Conservation (phyloP, 2,329 filamentous ascomycete species). For the Ophiostoma angusticollis region DNA sequence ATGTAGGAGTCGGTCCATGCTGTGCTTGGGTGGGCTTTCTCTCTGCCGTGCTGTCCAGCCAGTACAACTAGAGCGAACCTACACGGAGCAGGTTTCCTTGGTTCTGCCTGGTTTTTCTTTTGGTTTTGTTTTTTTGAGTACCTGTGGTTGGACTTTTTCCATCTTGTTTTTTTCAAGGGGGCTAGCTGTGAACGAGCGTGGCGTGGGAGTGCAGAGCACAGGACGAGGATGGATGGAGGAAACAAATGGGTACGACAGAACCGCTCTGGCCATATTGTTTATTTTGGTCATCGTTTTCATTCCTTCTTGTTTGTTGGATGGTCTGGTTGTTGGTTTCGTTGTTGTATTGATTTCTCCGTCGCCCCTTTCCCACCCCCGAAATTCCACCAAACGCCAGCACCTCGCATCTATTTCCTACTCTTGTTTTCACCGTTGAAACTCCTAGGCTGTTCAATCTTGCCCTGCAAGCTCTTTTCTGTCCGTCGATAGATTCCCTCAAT, state of each 20-base stretch:
- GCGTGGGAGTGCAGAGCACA: too few relatives aligned
- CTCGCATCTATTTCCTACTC: too few relatives aligned
- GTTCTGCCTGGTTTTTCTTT: neutral
- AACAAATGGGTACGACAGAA: too few relatives aligned
- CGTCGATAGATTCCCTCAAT: constrained; percentile 12
- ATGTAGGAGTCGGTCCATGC: neutral
- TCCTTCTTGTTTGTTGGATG: too few relatives aligned
- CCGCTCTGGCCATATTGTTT: too few relatives aligned
- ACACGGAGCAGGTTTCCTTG: constrained; percentile 3
- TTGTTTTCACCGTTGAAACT: too few relatives aligned
- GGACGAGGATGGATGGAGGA: too few relatives aligned
- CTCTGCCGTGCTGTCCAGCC: constrained; percentile 3
- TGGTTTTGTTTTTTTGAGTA: neutral
- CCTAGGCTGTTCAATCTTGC: too few relatives aligned
- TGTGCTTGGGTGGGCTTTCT: constrained; percentile 4
- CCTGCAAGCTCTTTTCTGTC: constrained; percentile 1
- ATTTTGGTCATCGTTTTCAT: neutral
- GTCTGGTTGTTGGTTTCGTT: neutral
- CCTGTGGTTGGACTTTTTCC: neutral
- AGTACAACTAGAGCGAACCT: constrained; percentile 2
- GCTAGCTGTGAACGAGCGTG: too few relatives aligned
- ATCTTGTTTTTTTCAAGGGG: neutral
- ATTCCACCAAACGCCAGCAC: too few relatives aligned
- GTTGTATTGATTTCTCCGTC: neutral
- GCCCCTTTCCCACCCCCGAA: neutral